These are phyloP conservation scores for Ogataea nitratoaversa DNA, from an alignment of 805 yeast genomes.

Conservation along the genomic window DNA sequence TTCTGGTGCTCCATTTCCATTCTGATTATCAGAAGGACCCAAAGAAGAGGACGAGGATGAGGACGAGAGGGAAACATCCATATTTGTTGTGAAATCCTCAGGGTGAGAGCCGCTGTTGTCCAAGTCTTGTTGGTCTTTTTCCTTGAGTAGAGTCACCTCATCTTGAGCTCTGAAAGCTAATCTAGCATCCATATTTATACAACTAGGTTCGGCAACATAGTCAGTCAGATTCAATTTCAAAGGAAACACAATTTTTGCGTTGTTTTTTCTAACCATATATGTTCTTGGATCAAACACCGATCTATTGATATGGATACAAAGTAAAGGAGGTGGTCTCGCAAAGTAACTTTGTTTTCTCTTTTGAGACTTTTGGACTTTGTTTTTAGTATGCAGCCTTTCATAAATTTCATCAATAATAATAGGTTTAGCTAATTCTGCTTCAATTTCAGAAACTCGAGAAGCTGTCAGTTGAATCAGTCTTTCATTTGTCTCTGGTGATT, in stretches of 20 bases:
- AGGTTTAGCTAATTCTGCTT: constrained; percentile 53
- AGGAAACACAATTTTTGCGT: constrained; percentile 79
- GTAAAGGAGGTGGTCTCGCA: constrained; percentile 76
- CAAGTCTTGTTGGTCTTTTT: neutral
- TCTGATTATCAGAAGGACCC: constrained; percentile 5
- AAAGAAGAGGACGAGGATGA: too few species aligned
- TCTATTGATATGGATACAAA: constrained; percentile 85
- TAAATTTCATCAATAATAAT: constrained; percentile 79
- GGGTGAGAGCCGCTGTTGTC: neutral
- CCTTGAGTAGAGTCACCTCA: constrained; percentile 23
- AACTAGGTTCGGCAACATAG: constrained; percentile 65
- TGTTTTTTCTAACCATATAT: constrained; percentile 77
- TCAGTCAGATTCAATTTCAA: constrained; percentile 59
- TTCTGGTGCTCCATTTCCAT: constrained; percentile 8
- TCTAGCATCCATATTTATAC: constrained; percentile 78
- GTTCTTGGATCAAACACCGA: constrained; percentile 89
- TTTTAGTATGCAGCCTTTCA: constrained; percentile 66
- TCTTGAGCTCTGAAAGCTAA: constrained; percentile 65
- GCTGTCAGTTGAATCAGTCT: constrained; percentile 33
- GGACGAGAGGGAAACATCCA: too few species aligned
- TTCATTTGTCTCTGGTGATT: constrained; percentile 13
- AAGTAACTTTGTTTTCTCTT: constrained; percentile 82
- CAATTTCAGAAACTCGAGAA: constrained; percentile 45
- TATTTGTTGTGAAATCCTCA: neutral
- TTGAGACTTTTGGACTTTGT: constrained; percentile 66